These are phyloP conservation scores for Naganishia vaughanmartiniae DNA, from an alignment of 768 basidiomycete species.

Conservation along the genomic window DNA sequence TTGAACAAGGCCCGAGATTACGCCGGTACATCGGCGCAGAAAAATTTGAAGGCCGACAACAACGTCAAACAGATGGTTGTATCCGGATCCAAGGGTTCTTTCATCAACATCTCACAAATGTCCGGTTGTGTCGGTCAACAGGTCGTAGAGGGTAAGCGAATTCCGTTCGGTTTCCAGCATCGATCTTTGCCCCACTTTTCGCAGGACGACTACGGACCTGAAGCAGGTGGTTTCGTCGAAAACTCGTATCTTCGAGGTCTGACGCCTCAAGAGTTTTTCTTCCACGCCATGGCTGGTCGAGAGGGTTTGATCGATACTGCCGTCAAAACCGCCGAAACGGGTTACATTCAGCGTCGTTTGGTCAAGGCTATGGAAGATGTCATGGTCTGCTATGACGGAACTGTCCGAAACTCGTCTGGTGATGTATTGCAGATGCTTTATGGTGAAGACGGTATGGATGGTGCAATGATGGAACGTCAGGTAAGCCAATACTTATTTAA, in stretches of 20 bases:
- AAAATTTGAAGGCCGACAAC: conserved; percentile 96
- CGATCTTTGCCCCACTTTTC: conserved; percentile 95
- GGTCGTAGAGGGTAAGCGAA: conserved; percentile 94
- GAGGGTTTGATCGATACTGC: conserved; percentile 99
- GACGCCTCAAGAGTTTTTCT: conserved; percentile 98
- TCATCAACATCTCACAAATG: conserved; percentile 99
- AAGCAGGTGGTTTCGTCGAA: conserved; percentile 96
- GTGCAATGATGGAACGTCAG: conserved; percentile 94
- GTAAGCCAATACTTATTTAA: conserved; percentile 33
- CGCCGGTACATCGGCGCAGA: conserved; percentile 94
- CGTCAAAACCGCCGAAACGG: conserved; percentile 98
- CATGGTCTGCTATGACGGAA: conserved; percentile 95
- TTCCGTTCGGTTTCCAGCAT: conserved; percentile 96
- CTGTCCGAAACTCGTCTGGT: conserved; percentile 93
- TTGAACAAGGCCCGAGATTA: conserved; percentile 92
- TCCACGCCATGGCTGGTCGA: conserved; percentile 99
- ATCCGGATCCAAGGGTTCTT: conserved; percentile 93
- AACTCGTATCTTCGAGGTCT: conserved; percentile 95
- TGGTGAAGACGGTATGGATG: conserved; percentile 99
- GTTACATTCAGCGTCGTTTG: conserved; percentile 95
- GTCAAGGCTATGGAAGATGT: conserved; percentile 98
- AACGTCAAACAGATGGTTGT: conserved; percentile 99
- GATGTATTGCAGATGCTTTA: conserved; percentile 95
- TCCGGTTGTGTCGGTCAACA: conserved; percentile 98
- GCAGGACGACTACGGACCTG: conserved; percentile 97